Conservation (phyloP, 73 alveolate genomes). For the Durusdinium trenchii region DNA sequence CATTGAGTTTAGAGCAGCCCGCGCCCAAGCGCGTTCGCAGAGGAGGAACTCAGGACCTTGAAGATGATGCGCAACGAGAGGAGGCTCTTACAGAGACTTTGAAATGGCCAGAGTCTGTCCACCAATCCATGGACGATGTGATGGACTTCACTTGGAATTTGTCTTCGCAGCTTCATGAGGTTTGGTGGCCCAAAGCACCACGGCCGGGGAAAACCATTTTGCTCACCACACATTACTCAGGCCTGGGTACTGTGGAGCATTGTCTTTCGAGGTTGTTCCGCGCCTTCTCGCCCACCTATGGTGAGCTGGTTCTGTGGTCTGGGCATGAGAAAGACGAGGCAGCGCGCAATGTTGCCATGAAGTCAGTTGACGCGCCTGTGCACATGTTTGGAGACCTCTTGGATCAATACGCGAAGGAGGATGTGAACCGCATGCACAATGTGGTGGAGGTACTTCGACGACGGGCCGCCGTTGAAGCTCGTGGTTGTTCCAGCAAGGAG, state of each 20-base stretch:
- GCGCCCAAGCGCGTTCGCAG: too few species aligned
- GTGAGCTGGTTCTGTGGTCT: background rate
- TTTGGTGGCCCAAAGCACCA: too few species aligned
- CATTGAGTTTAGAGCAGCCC: too few species aligned
- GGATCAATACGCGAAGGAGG: background rate
- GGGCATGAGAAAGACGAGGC: background rate
- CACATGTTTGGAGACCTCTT: conserved; percentile 16
- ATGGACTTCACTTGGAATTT: background rate
- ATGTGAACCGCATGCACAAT: background rate
- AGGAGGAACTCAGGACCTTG: too few species aligned
- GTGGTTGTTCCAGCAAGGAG: background rate
- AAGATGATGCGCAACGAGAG: background rate
- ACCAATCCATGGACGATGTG: background rate
- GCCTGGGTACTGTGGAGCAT: conserved; percentile 45
- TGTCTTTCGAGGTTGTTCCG: background rate
- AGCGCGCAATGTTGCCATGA: background rate
- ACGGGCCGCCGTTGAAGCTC: background rate
- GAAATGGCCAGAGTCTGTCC: background rate
- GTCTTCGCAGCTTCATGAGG: too few species aligned
- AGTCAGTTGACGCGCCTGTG: background rate
- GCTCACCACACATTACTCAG: background rate
- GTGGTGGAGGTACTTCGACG: background rate
- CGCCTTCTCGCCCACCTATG: background rate
- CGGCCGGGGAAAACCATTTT: background rate
- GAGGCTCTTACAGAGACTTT: background rate